These are phyloP conservation scores for Neopestalotiopsis sp. DNA, from an alignment of 2,329 filamentous ascomycete genomes.

Conservation along the genomic window DNA sequence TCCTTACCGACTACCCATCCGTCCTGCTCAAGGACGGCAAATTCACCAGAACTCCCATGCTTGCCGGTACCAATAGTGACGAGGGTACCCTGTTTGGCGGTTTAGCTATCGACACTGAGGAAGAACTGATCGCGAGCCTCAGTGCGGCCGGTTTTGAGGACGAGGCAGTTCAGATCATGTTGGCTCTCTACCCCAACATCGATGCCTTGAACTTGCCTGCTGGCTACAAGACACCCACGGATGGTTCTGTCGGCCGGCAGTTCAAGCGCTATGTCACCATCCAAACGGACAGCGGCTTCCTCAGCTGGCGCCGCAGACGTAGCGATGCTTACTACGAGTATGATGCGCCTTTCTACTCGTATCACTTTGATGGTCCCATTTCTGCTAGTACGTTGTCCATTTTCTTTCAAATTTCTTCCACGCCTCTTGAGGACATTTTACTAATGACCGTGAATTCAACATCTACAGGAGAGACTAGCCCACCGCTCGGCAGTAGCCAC, in stretches of 20 bases:
- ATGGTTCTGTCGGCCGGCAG: background rate
- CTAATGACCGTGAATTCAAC: background rate
- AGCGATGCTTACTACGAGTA: background rate
- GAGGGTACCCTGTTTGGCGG: constrained; percentile 49
- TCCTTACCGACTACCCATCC: constrained; percentile 52
- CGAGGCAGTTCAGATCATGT: constrained; percentile 46
- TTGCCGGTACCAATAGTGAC: constrained; percentile 55
- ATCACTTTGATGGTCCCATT: background rate
- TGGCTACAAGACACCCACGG: background rate
- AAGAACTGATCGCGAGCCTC: constrained; percentile 40
- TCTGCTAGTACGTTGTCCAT: background rate
- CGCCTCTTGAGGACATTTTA: accelerated
- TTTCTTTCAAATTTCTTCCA: too few species aligned
- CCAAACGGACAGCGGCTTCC: background rate
- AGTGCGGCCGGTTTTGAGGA: constrained; percentile 39
- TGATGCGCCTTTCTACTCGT: background rate
- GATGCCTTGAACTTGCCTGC: background rate
- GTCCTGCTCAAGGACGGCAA: constrained; percentile 46
- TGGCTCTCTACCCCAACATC: background rate
- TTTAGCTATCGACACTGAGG: constrained; percentile 39
- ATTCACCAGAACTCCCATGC: constrained; percentile 49
- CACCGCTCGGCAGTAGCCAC: background rate
- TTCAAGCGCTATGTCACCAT: background rate
- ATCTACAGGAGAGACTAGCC: background rate
- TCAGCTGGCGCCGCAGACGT: background rate